Evolutionary conservation across 2,329 filamentous ascomycete species (phyloP), one percentile per base, ranked within the genome.

Genomic region (Colletotrichum sojae): DNA sequence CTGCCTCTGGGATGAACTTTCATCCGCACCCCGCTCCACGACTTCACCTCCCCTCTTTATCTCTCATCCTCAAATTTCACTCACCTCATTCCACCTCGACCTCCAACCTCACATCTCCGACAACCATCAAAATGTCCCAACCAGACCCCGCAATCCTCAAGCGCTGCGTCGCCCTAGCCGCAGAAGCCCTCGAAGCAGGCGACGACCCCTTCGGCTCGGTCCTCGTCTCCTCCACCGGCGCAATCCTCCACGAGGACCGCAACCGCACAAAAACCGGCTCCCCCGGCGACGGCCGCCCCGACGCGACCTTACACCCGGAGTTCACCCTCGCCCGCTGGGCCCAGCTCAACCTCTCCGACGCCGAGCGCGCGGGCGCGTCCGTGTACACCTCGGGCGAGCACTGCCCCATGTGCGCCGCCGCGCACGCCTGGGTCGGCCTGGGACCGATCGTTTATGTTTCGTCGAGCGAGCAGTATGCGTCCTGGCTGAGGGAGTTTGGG

Each of bases 321-420:
- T 76, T 81, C 67, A 78, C 76, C 13, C 73, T 81, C n/a, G 79
- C 78, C 4, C 74, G 65, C 3, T 81, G 79, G 79, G 79, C 79
- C 12, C 73, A 84, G 51, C 76, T 76, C 16, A 71, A 81, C 45
- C 73, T 78, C 5, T 73, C 75, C 5, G 78, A 80, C 8, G 76
- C 75, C 8, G 74, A 84, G 61, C 82, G 85, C 18, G 82, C 85
- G 22, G 67, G 60, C 5, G 73, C 76, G 0, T 78, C 75, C 2
- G 75, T 81, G 2, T 81, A 81, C 59, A 81, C 79, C 4, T 79
- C 79, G 1, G 79, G 79, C 1, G 79, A 81, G 70, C 79, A 80
- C 65, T 81, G 79, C 70, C 69, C 77, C 53, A 81, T 81, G 79
- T 81, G 79, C 49, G 73, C 79, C 4, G 74, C 78, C 1, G 78